A percentile compares a stretch with the other conserved stretches of the same genome.
Conservation (phyloP, 345 rosid species). For the Geranium brycei region DNA sequence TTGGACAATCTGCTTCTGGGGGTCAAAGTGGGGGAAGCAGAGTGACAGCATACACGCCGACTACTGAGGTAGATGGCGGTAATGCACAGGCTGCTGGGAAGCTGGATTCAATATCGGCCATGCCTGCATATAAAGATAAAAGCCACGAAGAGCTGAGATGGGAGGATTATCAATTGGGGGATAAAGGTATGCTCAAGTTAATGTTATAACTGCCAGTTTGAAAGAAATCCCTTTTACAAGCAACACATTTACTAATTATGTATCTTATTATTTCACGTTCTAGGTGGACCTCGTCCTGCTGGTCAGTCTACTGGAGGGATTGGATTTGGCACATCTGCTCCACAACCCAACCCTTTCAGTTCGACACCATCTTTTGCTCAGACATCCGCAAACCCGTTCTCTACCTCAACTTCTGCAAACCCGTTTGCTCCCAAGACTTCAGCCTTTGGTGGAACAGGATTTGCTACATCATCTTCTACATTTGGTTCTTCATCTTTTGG, state of each 20-base stretch:
- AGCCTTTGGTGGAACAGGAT: constrained; percentile 26
- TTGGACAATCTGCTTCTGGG: constrained; percentile 51
- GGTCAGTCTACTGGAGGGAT: constrained; percentile 7
- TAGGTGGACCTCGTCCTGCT: constrained; percentile 24
- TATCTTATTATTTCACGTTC: neutral
- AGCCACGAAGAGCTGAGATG: constrained; percentile 30
- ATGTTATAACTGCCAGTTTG: constrained; percentile 5
- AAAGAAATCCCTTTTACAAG: neutral
- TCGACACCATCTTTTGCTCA: constrained; percentile 27
- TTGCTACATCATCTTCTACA: constrained; percentile 25
- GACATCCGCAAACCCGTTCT: constrained; percentile 41
- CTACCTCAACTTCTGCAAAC: constrained; percentile 29
- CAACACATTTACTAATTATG: neutral
- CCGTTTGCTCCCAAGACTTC: constrained; percentile 40
- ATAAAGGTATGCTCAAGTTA: constrained; percentile 22
- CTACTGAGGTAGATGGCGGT: constrained; percentile 14
- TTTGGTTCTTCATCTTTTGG: constrained; percentile 25
- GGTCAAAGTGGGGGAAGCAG: constrained; percentile 24
- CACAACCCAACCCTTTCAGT: constrained; percentile 41
- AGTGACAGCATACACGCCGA: constrained; percentile 15
- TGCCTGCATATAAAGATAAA: constrained; percentile 28
- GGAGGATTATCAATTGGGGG: constrained; percentile 30
- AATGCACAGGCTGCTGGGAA: constrained; percentile 18
- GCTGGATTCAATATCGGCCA: constrained; percentile 28
- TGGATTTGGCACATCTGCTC: constrained; percentile 18